These are phyloP conservation scores for Clitopilus passeckerianus DNA, from an alignment of 768 basidiomycete genomes.

Conservation along the genomic window DNA sequence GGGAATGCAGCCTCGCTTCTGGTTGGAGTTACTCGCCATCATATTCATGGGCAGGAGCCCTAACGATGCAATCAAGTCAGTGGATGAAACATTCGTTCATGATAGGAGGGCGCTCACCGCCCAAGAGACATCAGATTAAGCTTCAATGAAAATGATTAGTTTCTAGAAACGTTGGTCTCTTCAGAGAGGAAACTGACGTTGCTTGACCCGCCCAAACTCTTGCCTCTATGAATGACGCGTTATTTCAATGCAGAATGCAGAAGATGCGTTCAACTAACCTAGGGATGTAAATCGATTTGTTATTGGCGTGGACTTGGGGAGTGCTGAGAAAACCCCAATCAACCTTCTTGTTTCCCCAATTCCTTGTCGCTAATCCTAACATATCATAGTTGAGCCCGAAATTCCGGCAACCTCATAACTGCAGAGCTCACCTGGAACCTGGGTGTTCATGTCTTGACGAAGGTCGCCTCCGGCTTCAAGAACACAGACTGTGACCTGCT, in stretches of 20 bases:
- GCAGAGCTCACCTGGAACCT: neutral
- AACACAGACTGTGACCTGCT: conserved; percentile 24
- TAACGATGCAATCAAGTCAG: neutral
- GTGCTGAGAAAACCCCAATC: neutral
- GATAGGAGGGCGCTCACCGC: neutral
- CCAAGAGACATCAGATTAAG: neutral
- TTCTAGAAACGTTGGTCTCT: neutral
- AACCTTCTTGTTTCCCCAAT: neutral
- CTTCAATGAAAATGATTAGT: neutral
- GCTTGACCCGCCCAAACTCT: neutral
- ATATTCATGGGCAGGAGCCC: neutral
- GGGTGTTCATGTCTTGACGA: neutral
- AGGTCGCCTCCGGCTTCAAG: conserved; percentile 29
- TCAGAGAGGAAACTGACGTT: neutral
- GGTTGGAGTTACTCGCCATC: neutral
- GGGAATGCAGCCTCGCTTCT: neutral
- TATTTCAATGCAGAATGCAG: neutral
- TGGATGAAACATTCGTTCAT: too few relatives aligned
- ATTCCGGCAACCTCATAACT: neutral
- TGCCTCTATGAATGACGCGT: neutral
- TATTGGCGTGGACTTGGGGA: neutral
- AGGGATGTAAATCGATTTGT: neutral
- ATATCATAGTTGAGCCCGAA: neutral
- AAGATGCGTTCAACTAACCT: neutral
- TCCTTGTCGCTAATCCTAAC: neutral